phyloP scores from a whole-genome alignment of 202 grass and related monocot genomes.

The Cymbopogon flexuosus region DNA sequence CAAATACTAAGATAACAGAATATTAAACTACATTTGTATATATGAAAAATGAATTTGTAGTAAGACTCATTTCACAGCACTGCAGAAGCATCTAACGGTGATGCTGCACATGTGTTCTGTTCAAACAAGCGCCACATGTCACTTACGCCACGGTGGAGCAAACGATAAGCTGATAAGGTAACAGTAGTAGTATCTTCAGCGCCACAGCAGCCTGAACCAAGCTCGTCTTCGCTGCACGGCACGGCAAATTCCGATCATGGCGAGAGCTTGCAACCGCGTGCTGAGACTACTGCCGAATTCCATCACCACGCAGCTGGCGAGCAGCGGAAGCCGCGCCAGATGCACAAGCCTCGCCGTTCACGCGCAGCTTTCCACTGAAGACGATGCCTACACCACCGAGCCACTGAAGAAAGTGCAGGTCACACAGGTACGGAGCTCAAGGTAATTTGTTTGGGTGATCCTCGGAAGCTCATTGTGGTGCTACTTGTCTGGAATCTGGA shows the following conservation, averaged over 20 bases:
- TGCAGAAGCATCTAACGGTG: neutral
- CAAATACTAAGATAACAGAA: too few species aligned
- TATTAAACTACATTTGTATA: too few species aligned
- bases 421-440: constrained; percentile 23
- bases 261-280: constrained; percentile 30
- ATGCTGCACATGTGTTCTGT: neutral
- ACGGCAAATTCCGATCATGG: constrained; percentile 21
- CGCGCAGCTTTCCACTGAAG: constrained; percentile 17
- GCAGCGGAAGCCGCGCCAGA: neutral
- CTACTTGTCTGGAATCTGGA: neutral
- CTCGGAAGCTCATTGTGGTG: neutral
- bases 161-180: constrained; percentile 40
- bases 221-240: neutral
- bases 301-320: constrained; percentile 4
- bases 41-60: too few species aligned
- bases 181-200: neutral
- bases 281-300: constrained; percentile 26
- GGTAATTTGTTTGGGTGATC: neutral
- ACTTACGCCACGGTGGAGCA: constrained; percentile 9
- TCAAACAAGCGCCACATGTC: constrained; percentile 23
- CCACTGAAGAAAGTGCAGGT: constrained; percentile 15
- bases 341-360: constrained; percentile 1
- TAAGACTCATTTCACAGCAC: neutral
- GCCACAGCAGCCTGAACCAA: neutral
- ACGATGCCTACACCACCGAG: neutral